phyloP scores from a whole-genome alignment of 331 rosid species.

The Pyracantha coccinea region DNA sequence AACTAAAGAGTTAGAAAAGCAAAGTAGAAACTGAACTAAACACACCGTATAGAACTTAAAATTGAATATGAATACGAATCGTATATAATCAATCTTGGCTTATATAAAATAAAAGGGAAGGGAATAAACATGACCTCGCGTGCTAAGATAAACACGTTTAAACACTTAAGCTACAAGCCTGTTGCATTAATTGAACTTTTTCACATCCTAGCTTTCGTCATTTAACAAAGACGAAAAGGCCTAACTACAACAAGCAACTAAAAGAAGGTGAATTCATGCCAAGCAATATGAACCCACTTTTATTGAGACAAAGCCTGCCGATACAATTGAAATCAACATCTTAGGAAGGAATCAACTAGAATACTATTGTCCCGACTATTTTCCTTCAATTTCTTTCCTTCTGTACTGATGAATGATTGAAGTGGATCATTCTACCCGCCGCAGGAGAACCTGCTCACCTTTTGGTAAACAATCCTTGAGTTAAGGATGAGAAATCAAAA shows the following conservation, averaged over 20 bases:
- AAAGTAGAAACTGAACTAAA: no score
- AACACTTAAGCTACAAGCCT: no score
- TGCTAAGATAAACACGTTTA: not conserved
- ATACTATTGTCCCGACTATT: not conserved
- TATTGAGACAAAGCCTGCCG: not conserved
- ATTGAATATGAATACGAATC: no score
- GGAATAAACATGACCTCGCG: no score
- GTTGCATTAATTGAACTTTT: no score
- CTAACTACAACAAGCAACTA: not conserved
- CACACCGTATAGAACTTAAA: no score
- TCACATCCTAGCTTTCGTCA: not conserved
- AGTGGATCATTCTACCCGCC: not conserved
- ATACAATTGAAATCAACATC: conserved; percentile 3
- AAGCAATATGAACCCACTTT: not conserved
- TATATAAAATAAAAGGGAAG: no score
- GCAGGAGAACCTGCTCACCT: not conserved
- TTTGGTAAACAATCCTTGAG: conserved; percentile 10
- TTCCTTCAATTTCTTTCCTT: not conserved
- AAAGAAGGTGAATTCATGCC: not conserved
- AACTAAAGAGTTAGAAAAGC: no score
- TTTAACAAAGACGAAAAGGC: not conserved
- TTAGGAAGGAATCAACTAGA: not conserved
- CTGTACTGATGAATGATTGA: not conserved
- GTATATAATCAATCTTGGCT: no score
- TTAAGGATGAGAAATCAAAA: conserved; percentile 11